phyloP scores from a whole-genome alignment of 1,139 yeast genomes.

The Protomyces inouyei region DNA sequence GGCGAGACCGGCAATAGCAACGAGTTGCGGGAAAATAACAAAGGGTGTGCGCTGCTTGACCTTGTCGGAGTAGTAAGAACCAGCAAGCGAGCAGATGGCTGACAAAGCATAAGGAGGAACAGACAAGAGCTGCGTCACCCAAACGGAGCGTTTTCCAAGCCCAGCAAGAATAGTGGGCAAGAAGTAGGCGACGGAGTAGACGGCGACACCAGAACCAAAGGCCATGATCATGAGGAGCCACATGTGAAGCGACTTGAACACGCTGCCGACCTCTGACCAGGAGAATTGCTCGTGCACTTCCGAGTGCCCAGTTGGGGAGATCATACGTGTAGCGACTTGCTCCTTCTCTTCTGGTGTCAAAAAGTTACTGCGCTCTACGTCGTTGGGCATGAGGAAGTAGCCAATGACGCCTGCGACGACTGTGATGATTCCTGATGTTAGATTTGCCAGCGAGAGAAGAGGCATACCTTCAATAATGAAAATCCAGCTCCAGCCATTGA shows the following conservation, averaged over 20 bases:
- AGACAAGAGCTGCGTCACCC: constrained; percentile 33
- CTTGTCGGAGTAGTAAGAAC: constrained; percentile 47
- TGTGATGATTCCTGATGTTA: constrained; percentile 62
- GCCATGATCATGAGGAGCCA: constrained; percentile 28
- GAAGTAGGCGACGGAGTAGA: constrained; percentile 58
- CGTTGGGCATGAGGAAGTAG: constrained; percentile 63
- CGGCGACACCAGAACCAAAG: constrained; percentile 46
- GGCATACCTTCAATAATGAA: constrained; percentile 65
- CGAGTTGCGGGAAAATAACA: constrained; percentile 43
- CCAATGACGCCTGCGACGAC: constrained; percentile 58
- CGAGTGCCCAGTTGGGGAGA: constrained; percentile 36
- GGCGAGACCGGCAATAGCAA: constrained; percentile 55
- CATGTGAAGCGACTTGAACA: not conserved
- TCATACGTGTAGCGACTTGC: constrained; percentile 38
- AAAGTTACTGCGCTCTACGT: constrained; percentile 58
- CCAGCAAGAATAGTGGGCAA: constrained; percentile 59
- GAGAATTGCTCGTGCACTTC: constrained; percentile 8
- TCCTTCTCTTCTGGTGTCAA: constrained; percentile 43
- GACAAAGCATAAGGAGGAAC: constrained; percentile 49
- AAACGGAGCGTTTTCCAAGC: constrained; percentile 47
- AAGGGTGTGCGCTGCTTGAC: constrained; percentile 48
- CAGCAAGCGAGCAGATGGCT: constrained; percentile 51
- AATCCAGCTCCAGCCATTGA: constrained; percentile 65
- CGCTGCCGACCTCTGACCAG: constrained; percentile 1
- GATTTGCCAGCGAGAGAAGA: constrained; percentile 58